Evolutionary conservation across 805 yeast genomes (phyloP).

Genomic region (Teunomyces gatunensis): DNA sequence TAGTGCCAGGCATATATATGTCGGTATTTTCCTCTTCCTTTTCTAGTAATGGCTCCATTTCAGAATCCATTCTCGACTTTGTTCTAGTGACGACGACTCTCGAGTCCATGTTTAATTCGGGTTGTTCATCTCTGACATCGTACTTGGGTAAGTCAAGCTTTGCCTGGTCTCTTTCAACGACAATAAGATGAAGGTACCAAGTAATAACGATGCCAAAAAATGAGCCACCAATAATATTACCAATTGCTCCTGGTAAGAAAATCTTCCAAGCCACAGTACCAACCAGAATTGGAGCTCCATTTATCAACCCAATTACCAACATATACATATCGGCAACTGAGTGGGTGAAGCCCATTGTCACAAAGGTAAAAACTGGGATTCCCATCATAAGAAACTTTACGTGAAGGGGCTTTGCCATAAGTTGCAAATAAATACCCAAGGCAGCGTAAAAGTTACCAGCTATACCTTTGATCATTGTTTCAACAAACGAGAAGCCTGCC

Average conservation of each 20-base stretch:
- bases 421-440: slow-evolving; percentile 70
- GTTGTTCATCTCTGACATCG: slow-evolving; percentile 78
- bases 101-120: slow-evolving; percentile 72
- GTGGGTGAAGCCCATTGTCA: slow-evolving; percentile 75
- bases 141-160: slow-evolving; percentile 61
- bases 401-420: slow-evolving; percentile 77
- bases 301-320: slow-evolving; percentile 62
- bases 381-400: slow-evolving; percentile 64
- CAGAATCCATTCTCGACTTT: slow-evolving; percentile 4
- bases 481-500: slow-evolving; percentile 47
- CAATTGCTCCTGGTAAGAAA: slow-evolving; percentile 66
- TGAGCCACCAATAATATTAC: slow-evolving; percentile 78
- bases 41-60: slow-evolving; percentile 3
- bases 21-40: not conserved
- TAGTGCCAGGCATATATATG: not conserved
- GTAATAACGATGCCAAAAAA: slow-evolving; percentile 64
- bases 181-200: slow-evolving; percentile 69
- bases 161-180: slow-evolving; percentile 68
- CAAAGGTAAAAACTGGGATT: slow-evolving; percentile 75
- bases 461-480: slow-evolving; percentile 65
- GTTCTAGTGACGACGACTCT: slow-evolving; percentile 56
- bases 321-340: slow-evolving; percentile 81
- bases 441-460: slow-evolving; percentile 80
- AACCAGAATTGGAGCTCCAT: slow-evolving; percentile 62
- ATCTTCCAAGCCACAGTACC: slow-evolving; percentile 70